Evolutionary conservation across 768 basidiomycete genomes (phyloP).

Genomic region (Lentinula edodes): DNA sequence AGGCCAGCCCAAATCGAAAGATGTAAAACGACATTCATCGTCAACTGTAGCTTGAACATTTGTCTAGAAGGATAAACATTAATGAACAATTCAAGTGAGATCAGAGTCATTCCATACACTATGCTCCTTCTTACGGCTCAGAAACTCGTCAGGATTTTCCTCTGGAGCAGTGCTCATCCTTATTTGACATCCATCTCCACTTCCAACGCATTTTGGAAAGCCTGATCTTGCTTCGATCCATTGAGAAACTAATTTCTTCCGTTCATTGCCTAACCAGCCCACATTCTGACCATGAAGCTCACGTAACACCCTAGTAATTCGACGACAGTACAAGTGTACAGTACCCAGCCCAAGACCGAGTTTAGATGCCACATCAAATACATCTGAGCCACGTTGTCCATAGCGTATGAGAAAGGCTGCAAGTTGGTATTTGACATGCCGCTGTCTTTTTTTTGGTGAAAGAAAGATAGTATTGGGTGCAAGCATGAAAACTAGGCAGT

Average conservation of each 20-base stretch:
- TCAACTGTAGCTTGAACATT: slow-evolving; percentile 17
- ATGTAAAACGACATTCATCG: slow-evolving; percentile 14
- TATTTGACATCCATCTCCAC: slow-evolving; percentile 12
- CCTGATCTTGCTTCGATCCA: slow-evolving; percentile 5
- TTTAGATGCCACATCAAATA: slow-evolving; percentile 9
- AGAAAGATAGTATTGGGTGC: background rate
- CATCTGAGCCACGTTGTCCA: slow-evolving; percentile 12
- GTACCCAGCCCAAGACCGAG: slow-evolving; percentile 17
- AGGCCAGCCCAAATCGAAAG: slow-evolving; percentile 18
- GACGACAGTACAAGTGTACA: slow-evolving; percentile 15
- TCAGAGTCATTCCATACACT: no score
- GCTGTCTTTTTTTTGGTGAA: background rate
- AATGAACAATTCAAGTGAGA: no score
- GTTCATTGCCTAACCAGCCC: background rate
- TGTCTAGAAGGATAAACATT: background rate
- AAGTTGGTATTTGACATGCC: slow-evolving; percentile 3
- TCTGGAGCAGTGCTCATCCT: background rate
- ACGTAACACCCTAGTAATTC: slow-evolving; percentile 10
- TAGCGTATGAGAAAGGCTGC: slow-evolving; percentile 12
- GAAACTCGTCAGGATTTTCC: slow-evolving; percentile 6
- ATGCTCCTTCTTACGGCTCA: slow-evolving; percentile 5
- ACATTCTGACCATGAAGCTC: background rate
- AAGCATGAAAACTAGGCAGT: background rate
- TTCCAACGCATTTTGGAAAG: slow-evolving; percentile 12
- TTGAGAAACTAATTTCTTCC: background rate